Conservation (phyloP, 345 rosid genomes). For the Orychophragmus violaceus region DNA sequence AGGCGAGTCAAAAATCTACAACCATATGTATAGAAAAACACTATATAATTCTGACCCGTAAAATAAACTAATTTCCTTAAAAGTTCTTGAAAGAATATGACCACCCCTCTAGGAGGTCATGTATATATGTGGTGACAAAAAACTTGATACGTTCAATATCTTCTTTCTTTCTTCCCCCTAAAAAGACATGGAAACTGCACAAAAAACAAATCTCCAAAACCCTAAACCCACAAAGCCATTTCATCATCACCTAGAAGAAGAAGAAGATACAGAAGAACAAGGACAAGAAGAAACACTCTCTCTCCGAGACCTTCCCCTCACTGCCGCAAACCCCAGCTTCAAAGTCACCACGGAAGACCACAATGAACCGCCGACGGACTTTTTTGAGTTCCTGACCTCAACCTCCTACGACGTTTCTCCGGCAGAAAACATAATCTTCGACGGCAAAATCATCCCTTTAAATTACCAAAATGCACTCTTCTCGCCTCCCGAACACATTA, state of each 20-base stretch:
- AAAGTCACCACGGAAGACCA: conserved; percentile 27
- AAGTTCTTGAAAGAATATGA: not conserved
- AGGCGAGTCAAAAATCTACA: not conserved
- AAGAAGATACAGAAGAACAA: conserved; percentile 29
- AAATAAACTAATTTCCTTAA: not conserved
- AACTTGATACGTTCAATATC: not conserved
- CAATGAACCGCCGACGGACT: conserved; percentile 28
- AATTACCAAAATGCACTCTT: conserved; percentile 18
- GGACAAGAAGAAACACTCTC: conserved; percentile 50
- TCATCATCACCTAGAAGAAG: conserved; percentile 2
- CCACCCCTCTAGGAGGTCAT: conserved; percentile 15
- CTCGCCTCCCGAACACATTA: not conserved
- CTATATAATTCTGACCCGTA: not conserved
- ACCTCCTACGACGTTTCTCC: conserved; percentile 42
- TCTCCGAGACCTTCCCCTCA: conserved; percentile 49
- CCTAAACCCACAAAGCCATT: conserved; percentile 13
- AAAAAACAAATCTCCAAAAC: conserved; percentile 10
- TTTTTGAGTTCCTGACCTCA: conserved; percentile 50
- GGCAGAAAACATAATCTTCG: conserved; percentile 66
- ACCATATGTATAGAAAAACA: not conserved
- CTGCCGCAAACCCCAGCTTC: too few relatives aligned
- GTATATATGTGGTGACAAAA: conserved; percentile 17
- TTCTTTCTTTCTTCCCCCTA: not conserved
- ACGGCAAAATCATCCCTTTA: conserved; percentile 61
- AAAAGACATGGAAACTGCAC: conserved; percentile 17